Evolutionary conservation across 257 asterid genomes (phyloP), one percentile per base, ranked within the genome.

Genomic region (Nicotiana undulata): DNA sequence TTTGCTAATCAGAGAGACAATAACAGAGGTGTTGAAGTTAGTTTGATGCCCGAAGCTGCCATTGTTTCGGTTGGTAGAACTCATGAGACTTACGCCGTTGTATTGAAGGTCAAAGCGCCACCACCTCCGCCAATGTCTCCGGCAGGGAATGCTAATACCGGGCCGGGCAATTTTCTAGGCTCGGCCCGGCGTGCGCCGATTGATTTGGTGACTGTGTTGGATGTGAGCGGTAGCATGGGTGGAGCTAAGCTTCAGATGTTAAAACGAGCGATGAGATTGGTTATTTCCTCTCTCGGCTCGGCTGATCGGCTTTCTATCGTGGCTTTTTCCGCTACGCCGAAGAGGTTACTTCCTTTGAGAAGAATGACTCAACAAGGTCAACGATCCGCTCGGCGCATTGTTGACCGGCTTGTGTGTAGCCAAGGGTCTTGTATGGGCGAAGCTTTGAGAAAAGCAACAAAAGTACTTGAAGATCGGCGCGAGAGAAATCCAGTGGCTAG

Each of bases 241-340:
- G 97, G 98, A 9, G 88, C 96, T 26, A 95, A 95, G 92, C 90
- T 95, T 22, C 94, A 93, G 81, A 92, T 93, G 99, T 83, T 93
- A 46, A 93, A 95, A 85, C 88, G 98, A 65, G 93, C 99, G 75
- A 90, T 95, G 96, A 90, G 93, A 2, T 64, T 95, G 59, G 98
- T 95, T 58, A 84, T 95, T 83, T 93, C 97, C 10, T 95, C 99
- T 0, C 94, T 95, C 84, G 87, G 96, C 91, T 90, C 98, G 31
- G 88, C 92, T 31, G 99, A 95, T 80, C 96, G 99, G 56, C 97
- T 95, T 72, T 95, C 95, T 0, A 80, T 95, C 10, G 86, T 93
- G 29, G 86, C 94, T 0, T 93, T 92, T 76, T 85, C 99, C 28
- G 91, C 93, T 4, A 26, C 86, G 3, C 94, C 99, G 0, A 90